Percentiles rank a stretch among this genome's conserved stretches.
phyloP scores from a whole-genome alignment of 768 basidiomycete genomes.

The Serendipita sp. region DNA sequence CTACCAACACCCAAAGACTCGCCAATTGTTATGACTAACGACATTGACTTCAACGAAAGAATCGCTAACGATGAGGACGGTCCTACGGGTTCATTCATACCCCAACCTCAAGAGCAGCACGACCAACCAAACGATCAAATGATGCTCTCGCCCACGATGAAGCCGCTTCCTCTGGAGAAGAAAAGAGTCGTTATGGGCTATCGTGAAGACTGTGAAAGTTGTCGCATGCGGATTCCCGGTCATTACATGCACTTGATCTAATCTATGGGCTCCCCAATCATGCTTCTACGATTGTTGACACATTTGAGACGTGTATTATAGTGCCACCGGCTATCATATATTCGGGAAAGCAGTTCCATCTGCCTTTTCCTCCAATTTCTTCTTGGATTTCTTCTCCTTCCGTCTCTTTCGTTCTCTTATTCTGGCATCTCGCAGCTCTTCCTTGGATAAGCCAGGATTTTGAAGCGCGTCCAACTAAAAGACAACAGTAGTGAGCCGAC shows the following conservation, averaged over 20 bases:
- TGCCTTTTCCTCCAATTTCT: conserved; percentile 27
- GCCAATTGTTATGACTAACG: neutral
- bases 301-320: neutral
- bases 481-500: conserved; percentile 13
- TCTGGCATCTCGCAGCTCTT: conserved; percentile 49
- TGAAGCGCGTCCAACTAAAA: conserved; percentile 47
- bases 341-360: conserved; percentile 10
- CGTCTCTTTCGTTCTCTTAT: conserved; percentile 61
- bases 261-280: neutral
- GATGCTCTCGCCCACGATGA: neutral
- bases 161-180: neutral
- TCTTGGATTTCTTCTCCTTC: conserved; percentile 63
- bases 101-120: neutral
- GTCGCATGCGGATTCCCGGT: neutral
- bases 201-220: conserved; percentile 1
- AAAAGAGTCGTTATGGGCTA: neutral
- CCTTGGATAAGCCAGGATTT: conserved; percentile 66
- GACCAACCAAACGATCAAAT: neutral
- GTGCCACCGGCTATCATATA: neutral
- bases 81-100: neutral
- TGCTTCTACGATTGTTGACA: neutral
- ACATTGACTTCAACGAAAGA: neutral
- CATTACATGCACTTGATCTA: conserved; percentile 1
- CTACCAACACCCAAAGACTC: conserved; percentile 4
- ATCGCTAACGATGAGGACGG: neutral